A percentile compares a stretch with the other conserved stretches of the same genome.
Evolutionary conservation across 805 yeast species (phyloP).

Genomic region (Sungouiozyma intestinalis): DNA sequence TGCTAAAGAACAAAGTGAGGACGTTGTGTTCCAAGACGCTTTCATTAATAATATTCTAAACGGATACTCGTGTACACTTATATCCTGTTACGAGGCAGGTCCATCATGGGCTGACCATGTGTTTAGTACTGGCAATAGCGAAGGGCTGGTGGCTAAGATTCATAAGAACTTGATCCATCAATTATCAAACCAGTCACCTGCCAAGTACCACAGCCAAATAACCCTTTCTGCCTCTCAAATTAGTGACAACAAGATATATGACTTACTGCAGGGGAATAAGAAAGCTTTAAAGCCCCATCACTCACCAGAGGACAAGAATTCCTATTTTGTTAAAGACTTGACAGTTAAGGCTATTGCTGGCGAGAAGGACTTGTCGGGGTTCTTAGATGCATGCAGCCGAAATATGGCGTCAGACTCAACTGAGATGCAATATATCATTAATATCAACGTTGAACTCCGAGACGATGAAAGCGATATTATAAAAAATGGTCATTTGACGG

Average conservation of each 20-base stretch:
- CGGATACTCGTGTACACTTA: background rate
- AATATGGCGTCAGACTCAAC: background rate
- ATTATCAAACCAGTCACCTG: background rate
- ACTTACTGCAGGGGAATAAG: background rate
- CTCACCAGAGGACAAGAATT: conserved; percentile 1
- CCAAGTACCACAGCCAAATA: background rate
- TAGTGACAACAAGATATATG: background rate
- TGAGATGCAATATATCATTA: background rate
- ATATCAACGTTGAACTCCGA: background rate
- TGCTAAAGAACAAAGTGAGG: background rate
- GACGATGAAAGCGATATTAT: background rate
- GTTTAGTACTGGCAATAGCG: background rate
- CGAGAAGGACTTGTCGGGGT: conserved; percentile 40
- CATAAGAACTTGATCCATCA: background rate
- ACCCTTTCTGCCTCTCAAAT: background rate
- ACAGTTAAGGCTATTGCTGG: background rate
- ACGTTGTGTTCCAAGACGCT: background rate
- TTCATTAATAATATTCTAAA: no score
- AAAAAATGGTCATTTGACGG: background rate
- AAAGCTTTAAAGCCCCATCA: background rate
- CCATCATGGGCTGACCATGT: background rate
- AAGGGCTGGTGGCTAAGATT: background rate
- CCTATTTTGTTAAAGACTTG: conserved; percentile 2
- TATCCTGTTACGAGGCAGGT: background rate
- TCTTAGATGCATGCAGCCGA: background rate